These are phyloP conservation scores for Syzygium jambos DNA, from an alignment of 345 rosid species.

Conservation along the genomic window DNA sequence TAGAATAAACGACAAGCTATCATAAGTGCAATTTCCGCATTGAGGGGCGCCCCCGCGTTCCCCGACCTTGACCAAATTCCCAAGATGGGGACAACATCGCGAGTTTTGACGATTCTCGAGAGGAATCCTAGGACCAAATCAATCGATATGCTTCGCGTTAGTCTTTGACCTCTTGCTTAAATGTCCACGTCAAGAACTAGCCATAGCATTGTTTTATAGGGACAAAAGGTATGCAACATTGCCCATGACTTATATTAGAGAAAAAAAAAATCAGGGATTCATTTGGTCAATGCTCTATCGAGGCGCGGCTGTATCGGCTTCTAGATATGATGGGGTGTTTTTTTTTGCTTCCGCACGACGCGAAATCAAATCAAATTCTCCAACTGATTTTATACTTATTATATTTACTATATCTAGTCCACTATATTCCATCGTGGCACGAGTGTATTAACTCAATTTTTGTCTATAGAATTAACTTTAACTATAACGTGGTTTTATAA, in stretches of 20 bases:
- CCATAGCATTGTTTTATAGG: neutral
- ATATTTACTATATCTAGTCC: too few species aligned
- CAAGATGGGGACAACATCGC: neutral
- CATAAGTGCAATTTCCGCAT: neutral
- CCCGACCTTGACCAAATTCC: neutral
- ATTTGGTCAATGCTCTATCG: too few species aligned
- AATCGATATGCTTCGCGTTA: neutral
- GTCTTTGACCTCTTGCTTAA: neutral
- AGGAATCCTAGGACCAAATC: neutral
- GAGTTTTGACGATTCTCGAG: neutral
- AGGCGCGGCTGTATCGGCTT: too few species aligned
- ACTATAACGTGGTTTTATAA: too few species aligned
- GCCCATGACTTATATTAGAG: neutral
- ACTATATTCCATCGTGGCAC: too few species aligned
- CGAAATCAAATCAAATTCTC: too few species aligned
- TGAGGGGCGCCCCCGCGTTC: neutral
- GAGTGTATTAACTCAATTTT: too few species aligned
- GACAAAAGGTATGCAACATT: neutral
- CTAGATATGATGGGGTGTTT: too few species aligned
- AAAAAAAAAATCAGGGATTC: neutral
- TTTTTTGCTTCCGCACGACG: too few species aligned
- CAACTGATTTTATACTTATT: too few species aligned
- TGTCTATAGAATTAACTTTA: too few species aligned
- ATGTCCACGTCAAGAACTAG: neutral
- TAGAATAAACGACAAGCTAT: neutral